Conservation (phyloP, 805 yeast species). For the Metschnikowia peoriensis region DNA sequence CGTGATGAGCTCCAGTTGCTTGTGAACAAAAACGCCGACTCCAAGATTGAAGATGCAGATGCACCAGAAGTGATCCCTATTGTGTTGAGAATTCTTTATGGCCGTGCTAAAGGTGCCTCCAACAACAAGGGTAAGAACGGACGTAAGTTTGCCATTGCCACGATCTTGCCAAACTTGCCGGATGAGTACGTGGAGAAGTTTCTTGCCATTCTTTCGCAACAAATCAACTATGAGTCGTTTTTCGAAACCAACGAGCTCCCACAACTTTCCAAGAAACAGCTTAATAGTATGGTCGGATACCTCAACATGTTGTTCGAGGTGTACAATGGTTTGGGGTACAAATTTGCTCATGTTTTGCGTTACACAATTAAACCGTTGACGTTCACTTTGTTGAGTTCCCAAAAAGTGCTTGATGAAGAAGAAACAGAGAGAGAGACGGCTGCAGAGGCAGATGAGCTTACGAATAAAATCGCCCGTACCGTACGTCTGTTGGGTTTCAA, state of each 20-base stretch:
- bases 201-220: slow-evolving; percentile 58
- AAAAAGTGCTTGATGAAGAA: slow-evolving; percentile 31
- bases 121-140: slow-evolving; percentile 71
- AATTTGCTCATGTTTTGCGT: slow-evolving; percentile 47
- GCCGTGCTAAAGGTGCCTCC: slow-evolving; percentile 72
- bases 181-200: slow-evolving; percentile 56
- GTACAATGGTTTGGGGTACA: slow-evolving; percentile 57
- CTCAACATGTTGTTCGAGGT: slow-evolving; percentile 58
- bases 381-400: slow-evolving; percentile 54
- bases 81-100: slow-evolving; percentile 75
- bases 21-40: slow-evolving; percentile 46
- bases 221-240: slow-evolving; percentile 31
- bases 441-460: slow-evolving; percentile 12
- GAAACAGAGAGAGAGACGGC: neutral
- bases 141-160: slow-evolving; percentile 67
- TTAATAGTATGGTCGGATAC: slow-evolving; percentile 63
- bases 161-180: slow-evolving; percentile 57
- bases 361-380: slow-evolving; percentile 56
- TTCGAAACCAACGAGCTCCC: slow-evolving; percentile 4
- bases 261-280: slow-evolving; percentile 17
- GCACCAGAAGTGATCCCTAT: slow-evolving; percentile 61
- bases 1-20: slow-evolving; percentile 79
- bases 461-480: slow-evolving; percentile 50
- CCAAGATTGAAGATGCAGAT: slow-evolving; percentile 62
- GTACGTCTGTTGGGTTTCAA: slow-evolving; percentile 69